Evolutionary conservation across 495 filamentous ascomycete species (phyloP), one percentile per base, ranked within the genome.

Genomic region (Amorphotheca resinae): DNA sequence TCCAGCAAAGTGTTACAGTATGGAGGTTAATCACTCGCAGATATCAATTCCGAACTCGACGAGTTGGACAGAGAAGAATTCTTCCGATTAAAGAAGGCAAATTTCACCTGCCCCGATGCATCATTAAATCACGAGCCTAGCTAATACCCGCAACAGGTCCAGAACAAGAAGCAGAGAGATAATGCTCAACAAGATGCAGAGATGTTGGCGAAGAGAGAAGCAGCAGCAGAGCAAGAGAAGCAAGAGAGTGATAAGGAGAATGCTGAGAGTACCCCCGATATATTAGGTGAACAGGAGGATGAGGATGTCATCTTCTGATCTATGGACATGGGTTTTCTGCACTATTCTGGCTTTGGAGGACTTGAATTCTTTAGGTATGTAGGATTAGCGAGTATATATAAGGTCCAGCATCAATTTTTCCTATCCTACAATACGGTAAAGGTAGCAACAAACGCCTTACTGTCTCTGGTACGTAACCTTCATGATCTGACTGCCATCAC

Each of bases 31-130:
- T 44, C 52, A 26, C 49, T 37, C 33, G 23, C 22, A 84, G 80
- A 98, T 58, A 99, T 99, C 73, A 99, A 95, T 66, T 93, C 87
- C 8, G 91, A 99, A 59, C 79, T 99, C 12, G 91, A 99, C 59
- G 91, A 99, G 66, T 69, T 99, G 31, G 91, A 99, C 67, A 73
- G 91, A 66, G 91, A 99, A 61, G 91, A 99, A 55, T 99, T 99
- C 64, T 98, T 93, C 62, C 77, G 91, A 39, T 66, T 99, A 54
- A 99, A 96, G 69, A 99, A 99, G 70, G 89, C 63, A 41, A 51
- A 53, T 34, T 50, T 49, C 28, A 22, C 16, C 32, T 22, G 16
- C n/a, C 32, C 38, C 50, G 35, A 55, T 23, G 14, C 25, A 11
- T 30, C n/a, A 9, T 8, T n/a, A n/a, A n/a, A n/a, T n/a, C n/a